Evolutionary conservation across 441 rosid species (phyloP).

Genomic region (Lepidium campestre): DNA sequence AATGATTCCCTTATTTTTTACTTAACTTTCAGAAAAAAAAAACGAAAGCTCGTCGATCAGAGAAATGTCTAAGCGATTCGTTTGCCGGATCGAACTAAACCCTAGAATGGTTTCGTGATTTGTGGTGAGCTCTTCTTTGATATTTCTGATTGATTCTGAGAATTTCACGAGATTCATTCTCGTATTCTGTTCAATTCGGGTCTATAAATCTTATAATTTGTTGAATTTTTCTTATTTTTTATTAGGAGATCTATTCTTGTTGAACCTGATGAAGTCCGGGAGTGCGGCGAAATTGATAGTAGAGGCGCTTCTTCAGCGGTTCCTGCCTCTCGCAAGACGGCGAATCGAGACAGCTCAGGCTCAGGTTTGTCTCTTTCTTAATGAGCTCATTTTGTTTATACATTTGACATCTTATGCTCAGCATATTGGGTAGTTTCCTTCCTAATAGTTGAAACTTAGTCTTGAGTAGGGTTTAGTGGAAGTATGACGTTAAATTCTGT

Average conservation of each 20-base stretch:
- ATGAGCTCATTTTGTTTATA: not conserved
- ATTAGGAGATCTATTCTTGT: conserved; percentile 14
- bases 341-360: conserved; percentile 99
- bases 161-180: conserved; percentile 13
- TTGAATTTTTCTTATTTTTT: not conserved
- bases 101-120: conserved; percentile 30
- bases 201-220: not conserved
- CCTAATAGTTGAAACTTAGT: not conserved
- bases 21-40: not conserved
- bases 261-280: conserved; percentile 69
- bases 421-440: not conserved
- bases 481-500: not conserved
- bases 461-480: conserved; percentile 10
- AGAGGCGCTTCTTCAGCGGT: conserved; percentile 93
- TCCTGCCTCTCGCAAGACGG: conserved; percentile 96
- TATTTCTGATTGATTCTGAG: conserved; percentile 1
- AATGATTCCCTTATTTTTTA: not conserved
- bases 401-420: not conserved
- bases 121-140: not conserved
- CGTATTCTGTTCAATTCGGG: conserved; percentile 2
- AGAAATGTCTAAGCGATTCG: conserved; percentile 1
- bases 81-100: conserved; percentile 16
- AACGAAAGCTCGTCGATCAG: conserved; percentile 20
- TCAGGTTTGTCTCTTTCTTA: conserved; percentile 52
- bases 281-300: conserved; percentile 95